Conservation (phyloP, 768 basidiomycete species). For the Daedalea quercina region DNA sequence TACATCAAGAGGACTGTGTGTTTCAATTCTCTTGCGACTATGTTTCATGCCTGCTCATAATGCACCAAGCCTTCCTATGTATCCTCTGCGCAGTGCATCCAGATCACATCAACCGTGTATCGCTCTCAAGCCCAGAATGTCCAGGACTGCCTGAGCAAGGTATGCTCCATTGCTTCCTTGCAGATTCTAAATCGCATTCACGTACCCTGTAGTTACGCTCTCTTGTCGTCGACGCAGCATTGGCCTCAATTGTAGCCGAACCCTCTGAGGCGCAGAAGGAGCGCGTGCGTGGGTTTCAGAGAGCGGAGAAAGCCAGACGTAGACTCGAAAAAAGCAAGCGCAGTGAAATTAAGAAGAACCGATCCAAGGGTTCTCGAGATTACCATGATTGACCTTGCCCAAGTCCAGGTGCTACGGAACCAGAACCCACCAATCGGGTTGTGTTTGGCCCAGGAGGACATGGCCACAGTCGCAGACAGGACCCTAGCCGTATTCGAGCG, state of each 20-base stretch:
- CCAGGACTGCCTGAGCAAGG: constrained; percentile 67
- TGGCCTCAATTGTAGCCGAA: constrained; percentile 40
- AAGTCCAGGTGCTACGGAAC: background rate
- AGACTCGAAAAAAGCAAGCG: constrained; percentile 46
- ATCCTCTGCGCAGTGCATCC: constrained; percentile 58
- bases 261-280: constrained; percentile 50
- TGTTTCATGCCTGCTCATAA: background rate
- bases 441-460: no score
- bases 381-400: constrained; percentile 6
- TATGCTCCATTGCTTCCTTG: constrained; percentile 9
- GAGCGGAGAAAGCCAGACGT: constrained; percentile 40
- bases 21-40: background rate
- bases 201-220: constrained; percentile 40
- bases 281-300: constrained; percentile 40
- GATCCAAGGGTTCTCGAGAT: constrained; percentile 19
- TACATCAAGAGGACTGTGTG: constrained; percentile 44
- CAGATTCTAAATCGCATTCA: background rate
- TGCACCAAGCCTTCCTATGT: constrained; percentile 51
- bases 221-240: constrained; percentile 42
- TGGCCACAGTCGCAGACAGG: no score
- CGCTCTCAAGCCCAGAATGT: constrained; percentile 79
- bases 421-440: background rate
- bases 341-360: constrained; percentile 40
- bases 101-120: constrained; percentile 60
- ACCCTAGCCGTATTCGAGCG: no score